Evolutionary conservation across 192 early-diverging fungal genomes (phyloP).

Genomic region (Funneliformis mosseae): DNA sequence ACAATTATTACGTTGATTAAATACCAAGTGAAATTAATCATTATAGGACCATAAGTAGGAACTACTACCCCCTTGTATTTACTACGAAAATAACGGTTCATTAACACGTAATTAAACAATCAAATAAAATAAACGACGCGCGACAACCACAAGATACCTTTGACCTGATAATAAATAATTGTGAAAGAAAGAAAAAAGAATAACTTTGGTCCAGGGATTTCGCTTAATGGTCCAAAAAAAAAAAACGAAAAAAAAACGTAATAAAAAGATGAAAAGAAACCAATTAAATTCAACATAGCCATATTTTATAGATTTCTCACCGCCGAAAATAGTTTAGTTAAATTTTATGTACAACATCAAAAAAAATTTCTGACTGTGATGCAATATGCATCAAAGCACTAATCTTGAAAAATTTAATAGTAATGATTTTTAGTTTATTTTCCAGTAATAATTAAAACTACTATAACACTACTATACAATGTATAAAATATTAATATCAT

Average conservation of each 20-base stretch:
- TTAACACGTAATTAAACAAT: neutral
- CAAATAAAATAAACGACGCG: neutral
- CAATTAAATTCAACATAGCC: too few relatives aligned
- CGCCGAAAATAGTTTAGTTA: too few relatives aligned
- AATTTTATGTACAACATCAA: too few relatives aligned
- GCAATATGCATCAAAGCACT: too few relatives aligned
- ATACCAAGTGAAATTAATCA: constrained; percentile 21
- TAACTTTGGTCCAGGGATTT: constrained; percentile 23
- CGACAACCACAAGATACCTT: neutral
- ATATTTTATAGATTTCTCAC: too few relatives aligned
- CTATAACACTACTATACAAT: too few relatives aligned
- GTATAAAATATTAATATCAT: too few relatives aligned
- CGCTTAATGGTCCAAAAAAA: constrained; percentile 6
- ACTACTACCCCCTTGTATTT: constrained; percentile 9
- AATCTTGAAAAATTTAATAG: too few relatives aligned
- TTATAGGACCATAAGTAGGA: constrained; percentile 21
- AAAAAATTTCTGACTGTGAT: too few relatives aligned
- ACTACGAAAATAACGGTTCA: neutral
- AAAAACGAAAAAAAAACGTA: neutral
- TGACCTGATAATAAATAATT: constrained; percentile 1
- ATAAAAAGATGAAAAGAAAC: neutral
- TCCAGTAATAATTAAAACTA: too few relatives aligned
- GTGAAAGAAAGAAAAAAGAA: neutral
- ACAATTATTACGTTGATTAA: neutral
- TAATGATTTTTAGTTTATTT: too few relatives aligned